phyloP scores from a whole-genome alignment of 148 eudicot species.

The Vaccinium vitisidaea region DNA sequence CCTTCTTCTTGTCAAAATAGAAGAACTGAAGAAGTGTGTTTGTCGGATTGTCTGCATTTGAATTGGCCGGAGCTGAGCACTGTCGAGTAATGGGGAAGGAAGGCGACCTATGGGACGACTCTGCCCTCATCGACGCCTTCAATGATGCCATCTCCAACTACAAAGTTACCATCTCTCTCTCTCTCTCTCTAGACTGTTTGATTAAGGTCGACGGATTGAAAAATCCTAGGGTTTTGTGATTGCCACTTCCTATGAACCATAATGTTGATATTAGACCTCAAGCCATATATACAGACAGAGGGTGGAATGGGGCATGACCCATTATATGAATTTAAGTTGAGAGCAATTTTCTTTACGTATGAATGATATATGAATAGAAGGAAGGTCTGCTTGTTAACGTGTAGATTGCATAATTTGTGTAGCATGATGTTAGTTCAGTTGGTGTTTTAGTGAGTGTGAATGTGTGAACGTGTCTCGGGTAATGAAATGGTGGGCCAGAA shows the following conservation, averaged over 20 bases:
- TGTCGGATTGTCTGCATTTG: neutral
- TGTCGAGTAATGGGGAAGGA: conserved; percentile 40
- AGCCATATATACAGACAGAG: neutral
- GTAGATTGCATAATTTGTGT: neutral
- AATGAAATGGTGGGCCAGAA: neutral
- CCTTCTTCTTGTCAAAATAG: too few species aligned
- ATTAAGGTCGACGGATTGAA: neutral
- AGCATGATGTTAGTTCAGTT: neutral
- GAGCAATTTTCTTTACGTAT: neutral
- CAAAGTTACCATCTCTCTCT: conserved; percentile 38
- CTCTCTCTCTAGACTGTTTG: neutral
- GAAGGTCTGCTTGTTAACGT: neutral
- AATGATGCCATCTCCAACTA: conserved; percentile 62
- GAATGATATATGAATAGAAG: neutral
- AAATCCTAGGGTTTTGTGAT: neutral
- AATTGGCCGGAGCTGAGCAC: neutral
- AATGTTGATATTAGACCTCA: neutral
- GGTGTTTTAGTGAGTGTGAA: neutral
- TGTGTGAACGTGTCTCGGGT: neutral
- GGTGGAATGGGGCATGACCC: neutral
- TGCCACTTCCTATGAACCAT: neutral
- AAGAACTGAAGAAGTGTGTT: neutral
- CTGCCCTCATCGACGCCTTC: conserved; percentile 66
- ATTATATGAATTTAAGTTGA: neutral
- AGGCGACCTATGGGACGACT: conserved; percentile 72